These are phyloP conservation scores for Pseudisothecium myosuroides DNA, from an alignment of 225 moss, liverwort and hornwort species.

Conservation along the genomic window DNA sequence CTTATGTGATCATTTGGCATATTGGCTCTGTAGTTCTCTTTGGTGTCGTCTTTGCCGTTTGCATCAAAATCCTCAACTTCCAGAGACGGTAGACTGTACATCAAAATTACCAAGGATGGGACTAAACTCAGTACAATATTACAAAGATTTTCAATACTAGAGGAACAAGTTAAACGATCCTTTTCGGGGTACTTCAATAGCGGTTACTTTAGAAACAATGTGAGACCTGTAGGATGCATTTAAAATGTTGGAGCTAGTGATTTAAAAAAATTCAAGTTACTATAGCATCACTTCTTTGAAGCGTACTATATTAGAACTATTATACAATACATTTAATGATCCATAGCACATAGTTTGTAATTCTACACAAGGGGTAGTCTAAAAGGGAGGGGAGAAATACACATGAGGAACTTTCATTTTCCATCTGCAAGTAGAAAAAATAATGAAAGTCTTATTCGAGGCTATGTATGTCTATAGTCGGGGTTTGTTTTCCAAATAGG, in stretches of 20 bases:
- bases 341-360: not conserved
- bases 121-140: not conserved
- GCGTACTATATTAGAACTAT: not conserved
- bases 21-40: conserved; percentile 33
- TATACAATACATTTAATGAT: not conserved
- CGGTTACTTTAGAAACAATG: not conserved
- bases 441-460: not conserved
- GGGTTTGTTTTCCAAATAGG: not conserved
- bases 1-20: conserved; percentile 48
- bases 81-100: conserved; percentile 17
- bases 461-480: not conserved
- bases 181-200: not conserved
- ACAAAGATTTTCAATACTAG: not conserved
- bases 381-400: not conserved
- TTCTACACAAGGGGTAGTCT: not conserved
- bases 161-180: not conserved
- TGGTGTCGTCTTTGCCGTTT: conserved; percentile 45
- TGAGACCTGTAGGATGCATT: not conserved
- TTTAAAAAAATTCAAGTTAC: not conserved
- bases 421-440: not conserved
- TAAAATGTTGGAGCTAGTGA: not conserved
- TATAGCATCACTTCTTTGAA: not conserved
- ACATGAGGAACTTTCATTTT: not conserved
- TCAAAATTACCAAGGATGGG: not conserved
- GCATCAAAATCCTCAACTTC: conserved; percentile 75